A percentile compares a stretch with the other conserved stretches of the same genome.
These are phyloP conservation scores for Suhomyces bokatorum DNA, from an alignment of 1,139 yeast genomes.

Conservation along the genomic window DNA sequence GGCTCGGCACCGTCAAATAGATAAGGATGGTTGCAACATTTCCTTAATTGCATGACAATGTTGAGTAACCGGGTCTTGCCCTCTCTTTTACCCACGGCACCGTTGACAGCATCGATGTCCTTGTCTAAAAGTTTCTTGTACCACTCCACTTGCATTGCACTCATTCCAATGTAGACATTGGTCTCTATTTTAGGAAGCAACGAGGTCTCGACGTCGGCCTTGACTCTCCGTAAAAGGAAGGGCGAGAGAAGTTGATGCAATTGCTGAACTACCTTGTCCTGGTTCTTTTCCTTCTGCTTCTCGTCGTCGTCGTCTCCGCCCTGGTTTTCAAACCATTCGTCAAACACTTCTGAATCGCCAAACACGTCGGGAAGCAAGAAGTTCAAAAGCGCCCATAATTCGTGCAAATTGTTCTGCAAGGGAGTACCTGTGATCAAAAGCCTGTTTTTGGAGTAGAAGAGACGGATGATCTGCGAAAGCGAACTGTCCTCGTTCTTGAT, in stretches of 20 bases:
- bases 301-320: slow-evolving; percentile 43
- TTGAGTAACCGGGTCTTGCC: slow-evolving; percentile 72
- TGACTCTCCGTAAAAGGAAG: slow-evolving; percentile 70
- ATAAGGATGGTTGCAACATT: slow-evolving; percentile 83
- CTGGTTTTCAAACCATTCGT: slow-evolving; percentile 63
- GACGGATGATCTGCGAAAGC: slow-evolving; percentile 70
- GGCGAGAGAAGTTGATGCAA: slow-evolving; percentile 85
- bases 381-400: slow-evolving; percentile 77
- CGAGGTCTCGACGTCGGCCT: slow-evolving; percentile 80
- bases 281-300: slow-evolving; percentile 49
- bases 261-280: slow-evolving; percentile 83
- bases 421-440: slow-evolving; percentile 81
- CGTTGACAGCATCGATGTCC: slow-evolving; percentile 82
- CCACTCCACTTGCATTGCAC: slow-evolving; percentile 76
- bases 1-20: slow-evolving; percentile 86
- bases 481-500: slow-evolving; percentile 76
- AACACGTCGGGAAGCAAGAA: slow-evolving; percentile 77
- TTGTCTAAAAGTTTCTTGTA: slow-evolving; percentile 73
- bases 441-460: slow-evolving; percentile 70
- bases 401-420: slow-evolving; percentile 74
- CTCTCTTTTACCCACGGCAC: slow-evolving; percentile 73
- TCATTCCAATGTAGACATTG: slow-evolving; percentile 71
- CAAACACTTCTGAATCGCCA: slow-evolving; percentile 72
- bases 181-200: slow-evolving; percentile 72
- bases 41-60: slow-evolving; percentile 81